phyloP scores from a whole-genome alignment of 1,284 basidiomycete genomes.

The Puccinia hordei region DNA sequence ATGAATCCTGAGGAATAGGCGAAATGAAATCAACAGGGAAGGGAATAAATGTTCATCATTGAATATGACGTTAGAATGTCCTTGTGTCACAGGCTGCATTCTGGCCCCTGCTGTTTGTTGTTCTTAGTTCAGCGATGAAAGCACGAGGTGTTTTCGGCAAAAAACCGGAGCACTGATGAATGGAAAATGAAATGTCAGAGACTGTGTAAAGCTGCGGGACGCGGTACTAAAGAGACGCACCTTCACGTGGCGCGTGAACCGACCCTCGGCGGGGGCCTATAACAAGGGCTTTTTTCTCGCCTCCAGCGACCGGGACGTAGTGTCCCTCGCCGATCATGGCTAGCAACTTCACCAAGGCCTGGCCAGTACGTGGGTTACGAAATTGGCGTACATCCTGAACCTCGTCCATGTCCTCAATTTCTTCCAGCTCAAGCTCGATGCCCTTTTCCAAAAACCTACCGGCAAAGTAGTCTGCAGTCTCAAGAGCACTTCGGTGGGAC shows the following conservation, averaged over 20 bases:
- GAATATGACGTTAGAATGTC: no score
- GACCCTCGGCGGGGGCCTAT: slow-evolving; percentile 42
- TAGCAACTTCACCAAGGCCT: slow-evolving; percentile 19
- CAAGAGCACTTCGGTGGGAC: slow-evolving; percentile 27
- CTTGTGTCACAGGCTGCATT: no score
- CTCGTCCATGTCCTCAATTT: slow-evolving; percentile 35
- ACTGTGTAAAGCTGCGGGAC: neutral
- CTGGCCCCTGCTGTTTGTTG: no score
- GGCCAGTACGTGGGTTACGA: neutral
- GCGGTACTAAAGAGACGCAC: neutral
- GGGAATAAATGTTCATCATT: no score
- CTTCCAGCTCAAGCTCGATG: slow-evolving; percentile 25
- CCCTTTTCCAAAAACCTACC: slow-evolving; percentile 29
- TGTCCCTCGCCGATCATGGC: slow-evolving; percentile 49
- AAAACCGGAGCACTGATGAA: slow-evolving; percentile 28
- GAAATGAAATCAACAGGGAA: no score
- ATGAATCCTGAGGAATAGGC: no score
- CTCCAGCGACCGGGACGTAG: slow-evolving; percentile 32
- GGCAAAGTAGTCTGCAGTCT: slow-evolving; percentile 39
- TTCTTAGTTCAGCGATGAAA: no score
- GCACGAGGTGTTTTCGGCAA: no score
- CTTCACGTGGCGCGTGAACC: slow-evolving; percentile 42
- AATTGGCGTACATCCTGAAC: slow-evolving; percentile 35
- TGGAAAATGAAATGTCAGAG: neutral
- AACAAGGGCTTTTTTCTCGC: slow-evolving; percentile 38